Evolutionary conservation across 169 alveolate species (phyloP).

Genomic region (Cardiosporidium cionae): DNA sequence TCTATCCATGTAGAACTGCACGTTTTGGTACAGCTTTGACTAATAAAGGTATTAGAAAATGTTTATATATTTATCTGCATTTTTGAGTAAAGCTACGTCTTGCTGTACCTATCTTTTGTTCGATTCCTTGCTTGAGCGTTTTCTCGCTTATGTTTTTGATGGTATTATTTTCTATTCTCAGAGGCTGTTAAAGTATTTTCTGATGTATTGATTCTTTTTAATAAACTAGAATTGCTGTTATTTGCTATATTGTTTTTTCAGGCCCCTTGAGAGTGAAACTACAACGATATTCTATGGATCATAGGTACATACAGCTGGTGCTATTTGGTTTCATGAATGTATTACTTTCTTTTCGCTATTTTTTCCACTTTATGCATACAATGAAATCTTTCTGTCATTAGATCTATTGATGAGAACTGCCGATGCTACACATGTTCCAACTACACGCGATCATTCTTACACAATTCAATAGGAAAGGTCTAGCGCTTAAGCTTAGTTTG

Average conservation of each 20-base stretch:
- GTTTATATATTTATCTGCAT: not conserved
- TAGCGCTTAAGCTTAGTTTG: too few species aligned
- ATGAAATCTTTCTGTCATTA: not conserved
- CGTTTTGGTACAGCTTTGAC: slow-evolving; percentile 93
- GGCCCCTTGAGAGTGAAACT: too few species aligned
- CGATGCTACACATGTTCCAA: slow-evolving; percentile 82
- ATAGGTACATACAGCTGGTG: not conserved
- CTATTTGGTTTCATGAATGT: not conserved
- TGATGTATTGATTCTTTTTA: not conserved
- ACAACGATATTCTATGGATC: too few species aligned
- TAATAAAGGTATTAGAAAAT: not conserved
- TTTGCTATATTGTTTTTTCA: not conserved
- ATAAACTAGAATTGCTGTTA: slow-evolving; percentile 42
- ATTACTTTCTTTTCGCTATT: not conserved
- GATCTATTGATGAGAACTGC: slow-evolving; percentile 68
- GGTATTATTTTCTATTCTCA: not conserved
- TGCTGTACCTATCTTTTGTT: not conserved
- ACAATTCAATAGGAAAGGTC: slow-evolving; percentile 58
- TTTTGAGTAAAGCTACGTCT: not conserved
- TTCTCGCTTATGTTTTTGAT: not conserved
- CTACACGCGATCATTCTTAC: slow-evolving; percentile 82
- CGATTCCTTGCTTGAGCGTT: not conserved
- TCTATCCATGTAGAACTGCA: slow-evolving; percentile 96
- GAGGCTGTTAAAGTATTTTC: not conserved
- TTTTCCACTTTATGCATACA: not conserved